Percentiles rank a stretch among this genome's conserved stretches.
These are phyloP conservation scores for Pinus taeda DNA, from an alignment of 75 land plant genomes.

Conservation along the genomic window DNA sequence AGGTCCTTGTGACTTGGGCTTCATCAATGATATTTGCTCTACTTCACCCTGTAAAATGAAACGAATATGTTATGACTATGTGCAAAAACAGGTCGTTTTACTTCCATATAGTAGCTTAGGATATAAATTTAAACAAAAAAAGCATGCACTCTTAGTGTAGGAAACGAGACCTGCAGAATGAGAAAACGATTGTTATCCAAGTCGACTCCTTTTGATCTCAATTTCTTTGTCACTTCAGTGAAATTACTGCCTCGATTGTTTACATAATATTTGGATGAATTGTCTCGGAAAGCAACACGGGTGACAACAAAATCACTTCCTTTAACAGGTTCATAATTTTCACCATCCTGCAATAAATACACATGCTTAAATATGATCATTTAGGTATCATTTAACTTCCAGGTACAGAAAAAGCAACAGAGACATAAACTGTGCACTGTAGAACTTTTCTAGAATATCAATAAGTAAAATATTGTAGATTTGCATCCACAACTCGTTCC, in stretches of 20 bases:
- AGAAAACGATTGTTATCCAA: constrained; percentile 95
- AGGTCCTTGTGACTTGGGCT: constrained; percentile 94
- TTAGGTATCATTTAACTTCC: neutral
- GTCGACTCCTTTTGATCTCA: constrained; percentile 94
- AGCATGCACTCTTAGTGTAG: neutral
- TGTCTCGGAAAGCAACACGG: constrained; percentile 88
- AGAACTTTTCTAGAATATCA: neutral
- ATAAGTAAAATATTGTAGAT: neutral
- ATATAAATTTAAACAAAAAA: neutral
- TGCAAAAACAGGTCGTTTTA: neutral
- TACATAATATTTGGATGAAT: constrained; percentile 92
- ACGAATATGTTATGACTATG: neutral
- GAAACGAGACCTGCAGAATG: constrained; percentile 71
- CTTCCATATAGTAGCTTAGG: neutral
- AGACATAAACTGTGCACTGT: neutral
- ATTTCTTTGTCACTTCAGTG: constrained; percentile 88
- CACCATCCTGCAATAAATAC: constrained; percentile 68
- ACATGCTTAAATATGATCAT: neutral
- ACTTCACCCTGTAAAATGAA: constrained; percentile 82
- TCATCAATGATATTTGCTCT: constrained; percentile 97
- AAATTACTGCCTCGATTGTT: constrained; percentile 88
- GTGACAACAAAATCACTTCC: constrained; percentile 88
- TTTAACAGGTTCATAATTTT: constrained; percentile 64
- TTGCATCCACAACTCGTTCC: neutral
- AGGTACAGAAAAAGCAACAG: neutral